Base-by-base conservation (phyloP, 2,329 filamentous ascomycete genomes). In the Aureobasidium vineae region DNA sequence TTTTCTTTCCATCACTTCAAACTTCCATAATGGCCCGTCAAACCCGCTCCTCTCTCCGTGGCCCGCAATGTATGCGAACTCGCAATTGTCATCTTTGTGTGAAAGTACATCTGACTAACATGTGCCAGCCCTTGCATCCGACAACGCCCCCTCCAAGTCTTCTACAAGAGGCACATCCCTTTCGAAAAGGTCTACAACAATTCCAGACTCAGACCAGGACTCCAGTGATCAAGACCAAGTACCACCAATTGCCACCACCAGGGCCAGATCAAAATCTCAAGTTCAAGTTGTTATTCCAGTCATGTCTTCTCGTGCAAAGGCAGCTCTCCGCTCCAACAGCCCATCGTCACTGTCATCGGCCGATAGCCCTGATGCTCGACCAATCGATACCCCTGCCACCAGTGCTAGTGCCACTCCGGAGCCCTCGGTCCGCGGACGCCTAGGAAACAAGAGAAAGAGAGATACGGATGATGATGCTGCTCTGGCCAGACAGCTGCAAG, bases 351-450 rank as follows among this genome's bases (percentile, higher is more conserved):
- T 67, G 68, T 68, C 67, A 28, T 74, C 74, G 11, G 74, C 79
- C 63, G 79, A 80, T 64, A 78, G 79, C 16, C 52, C 49, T n/a
- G 49, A 59, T 6, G 83, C 79, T 13, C 79, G 79, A 43, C 83
- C 81, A 21, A 84, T 83, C 71, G 86, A 85, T 67, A 90, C 88
- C 3, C 86, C 87, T 5, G 84, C 80, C 43, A 90, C 88, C 23
- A 88, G 85, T 74, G 79, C 82, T 64, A 78, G 80, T 54, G 80
- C 79, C 21, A 88, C 86, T 11, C 86, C 85, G 4, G 80, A 78
- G 26, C 77, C 79, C 28, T 80, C 80, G 10, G 69, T 79, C 10
- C 72, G 65, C 59, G 70, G 75, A 59, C 72, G 69, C 0, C 72
- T 16, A 5, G 67, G 38, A 15, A 50, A 41, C 19, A 70, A 76